Conservation (phyloP, 208 protist species). For the Crithidia thermophila region DNA sequence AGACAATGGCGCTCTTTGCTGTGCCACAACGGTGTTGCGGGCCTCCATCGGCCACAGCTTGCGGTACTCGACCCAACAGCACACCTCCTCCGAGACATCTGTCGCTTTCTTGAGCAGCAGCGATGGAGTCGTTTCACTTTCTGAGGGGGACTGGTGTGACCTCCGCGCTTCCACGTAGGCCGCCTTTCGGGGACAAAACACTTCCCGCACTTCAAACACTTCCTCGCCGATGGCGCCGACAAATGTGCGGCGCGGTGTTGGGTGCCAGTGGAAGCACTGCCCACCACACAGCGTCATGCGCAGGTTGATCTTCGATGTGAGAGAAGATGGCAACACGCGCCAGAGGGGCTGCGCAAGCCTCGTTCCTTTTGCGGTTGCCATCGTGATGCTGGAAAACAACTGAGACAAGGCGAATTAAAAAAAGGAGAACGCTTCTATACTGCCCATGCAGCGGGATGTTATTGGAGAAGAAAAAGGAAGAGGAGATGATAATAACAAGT, state of each 20-base stretch:
- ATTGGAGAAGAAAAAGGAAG: neutral
- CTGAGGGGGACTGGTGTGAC: neutral
- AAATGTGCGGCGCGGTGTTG: constrained; percentile 45
- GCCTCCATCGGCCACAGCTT: constrained; percentile 3
- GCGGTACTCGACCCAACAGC: constrained; percentile 4
- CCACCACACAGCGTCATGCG: constrained; percentile 66
- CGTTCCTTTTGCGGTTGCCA: neutral
- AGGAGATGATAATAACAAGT: too few species aligned
- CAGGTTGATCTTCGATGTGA: constrained; percentile 39
- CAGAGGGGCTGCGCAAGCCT: constrained; percentile 8
- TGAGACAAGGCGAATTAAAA: neutral
- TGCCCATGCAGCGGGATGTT: neutral
- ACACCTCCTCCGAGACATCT: neutral
- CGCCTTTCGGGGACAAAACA: neutral
- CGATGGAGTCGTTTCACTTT: neutral
- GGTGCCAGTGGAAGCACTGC: constrained; percentile 81
- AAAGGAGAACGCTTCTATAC: neutral
- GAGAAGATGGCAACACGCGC: constrained; percentile 36
- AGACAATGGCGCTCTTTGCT: neutral
- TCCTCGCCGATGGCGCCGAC: constrained; percentile 46
- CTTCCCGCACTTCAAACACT: constrained; percentile 57
- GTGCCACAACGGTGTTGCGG: neutral
- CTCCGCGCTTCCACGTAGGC: neutral
- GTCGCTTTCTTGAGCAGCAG: neutral
- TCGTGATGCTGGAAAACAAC: neutral